Evolutionary conservation across 352 stramenopile genomes (phyloP).

Genomic region (Aphanomyces stellatus): DNA sequence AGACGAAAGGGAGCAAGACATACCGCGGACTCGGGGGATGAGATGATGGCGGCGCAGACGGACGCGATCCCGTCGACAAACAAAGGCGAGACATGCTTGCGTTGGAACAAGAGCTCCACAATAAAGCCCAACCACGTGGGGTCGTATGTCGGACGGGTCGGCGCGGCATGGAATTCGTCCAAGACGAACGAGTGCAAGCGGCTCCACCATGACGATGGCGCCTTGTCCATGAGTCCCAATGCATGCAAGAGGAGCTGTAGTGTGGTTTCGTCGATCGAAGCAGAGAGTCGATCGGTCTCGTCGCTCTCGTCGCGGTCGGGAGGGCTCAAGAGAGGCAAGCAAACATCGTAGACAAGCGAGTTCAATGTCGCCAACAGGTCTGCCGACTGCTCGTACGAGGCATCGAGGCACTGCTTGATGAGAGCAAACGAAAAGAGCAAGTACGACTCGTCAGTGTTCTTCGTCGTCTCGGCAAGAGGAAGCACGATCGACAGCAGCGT

Average conservation of each 20-base stretch:
- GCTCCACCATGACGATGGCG: not conserved
- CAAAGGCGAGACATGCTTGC: not conserved
- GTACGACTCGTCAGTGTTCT: not conserved
- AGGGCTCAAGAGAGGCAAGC: not conserved
- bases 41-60: constrained; percentile 1
- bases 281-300: too few relatives aligned
- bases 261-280: not conserved
- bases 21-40: not conserved
- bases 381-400: not conserved
- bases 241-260: not conserved
- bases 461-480: not conserved
- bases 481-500: constrained; percentile 3
- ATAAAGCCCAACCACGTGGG: not conserved
- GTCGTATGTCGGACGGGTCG: too few relatives aligned
- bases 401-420: not conserved
- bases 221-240: not conserved
- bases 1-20: not conserved
- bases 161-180: not conserved
- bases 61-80: not conserved
- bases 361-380: not conserved
- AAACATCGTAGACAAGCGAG: not conserved
- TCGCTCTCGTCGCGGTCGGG: too few relatives aligned
- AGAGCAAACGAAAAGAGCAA: constrained; percentile 3
- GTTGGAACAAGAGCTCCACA: constrained; percentile 8
- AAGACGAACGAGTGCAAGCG: not conserved